Evolutionary conservation across 306 rosid species (phyloP), one percentile per base, ranked within the genome.

Genomic region (Mimosa pudica): DNA sequence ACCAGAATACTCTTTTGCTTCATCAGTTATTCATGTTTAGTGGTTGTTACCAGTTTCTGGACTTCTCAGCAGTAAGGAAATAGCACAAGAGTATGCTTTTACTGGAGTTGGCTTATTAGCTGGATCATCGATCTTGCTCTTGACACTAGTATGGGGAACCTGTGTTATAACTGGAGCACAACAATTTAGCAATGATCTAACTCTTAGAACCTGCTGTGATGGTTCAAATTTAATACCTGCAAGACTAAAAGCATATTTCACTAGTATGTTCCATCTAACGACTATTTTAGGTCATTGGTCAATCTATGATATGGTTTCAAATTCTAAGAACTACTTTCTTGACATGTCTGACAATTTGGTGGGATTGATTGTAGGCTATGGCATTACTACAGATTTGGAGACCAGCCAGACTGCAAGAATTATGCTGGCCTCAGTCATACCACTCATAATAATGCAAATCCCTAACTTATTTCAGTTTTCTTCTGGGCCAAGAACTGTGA

Each of bases 361-460:
- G 52, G 63, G 64, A 48, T 36, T 77, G 64, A 48, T 36, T 77
- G 1, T 71, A 86, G 90, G 88, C 75, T 66, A 41, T 68, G 92
- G 92, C 42, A 82, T 80, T 55, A 78, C 77, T 20, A 82, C 77
- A 33, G 90, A 89, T 82, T 20, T 48, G 62, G 87, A 84, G 81
- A 89, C 90, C 42, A 80, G 85, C 49, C 33, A 70, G 38, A 54
- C 60, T n/a, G 88, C 90, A 44, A 82, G 83, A 70, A 84, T 86
- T 60, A 84, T 89, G 90, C 30, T 76, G 11, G 52, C 30, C 70
- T 84, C 90, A 1, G 72, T 81, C 35, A 49, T 70, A 48, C 90
- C 90, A 57, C 82, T 89, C 49, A 32, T 73, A 14, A 89, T 89
- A 32, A 76, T 89, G 83, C 87, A 89, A 73, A 62, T 84, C 9